phyloP scores from a whole-genome alignment of 768 basidiomycete species.

The Tubosaeta sp. region DNA sequence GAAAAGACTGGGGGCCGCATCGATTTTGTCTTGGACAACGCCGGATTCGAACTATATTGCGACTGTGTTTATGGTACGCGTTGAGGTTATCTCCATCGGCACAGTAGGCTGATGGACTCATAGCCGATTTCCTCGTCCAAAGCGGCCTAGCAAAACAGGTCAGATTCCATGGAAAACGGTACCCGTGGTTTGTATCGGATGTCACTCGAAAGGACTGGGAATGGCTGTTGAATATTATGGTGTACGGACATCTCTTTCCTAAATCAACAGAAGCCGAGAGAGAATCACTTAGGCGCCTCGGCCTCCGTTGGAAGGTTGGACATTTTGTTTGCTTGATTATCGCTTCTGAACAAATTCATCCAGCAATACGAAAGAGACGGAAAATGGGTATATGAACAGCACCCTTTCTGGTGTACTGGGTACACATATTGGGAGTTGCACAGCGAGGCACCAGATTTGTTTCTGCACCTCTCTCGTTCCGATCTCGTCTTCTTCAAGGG shows the following conservation, averaged over 20 bases:
- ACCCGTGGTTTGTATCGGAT: constrained; percentile 93
- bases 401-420: constrained; percentile 95
- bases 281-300: constrained; percentile 76
- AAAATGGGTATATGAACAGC: constrained; percentile 92
- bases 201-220: constrained; percentile 93
- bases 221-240: constrained; percentile 84
- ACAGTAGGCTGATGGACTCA: constrained; percentile 14
- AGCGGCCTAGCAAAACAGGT: constrained; percentile 80
- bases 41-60: constrained; percentile 80
- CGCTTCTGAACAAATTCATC: constrained; percentile 2
- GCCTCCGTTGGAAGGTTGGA: constrained; percentile 82
- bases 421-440: constrained; percentile 91
- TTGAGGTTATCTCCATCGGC: not conserved
- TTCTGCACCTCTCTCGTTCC: constrained; percentile 84
- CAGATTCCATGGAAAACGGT: constrained; percentile 93
- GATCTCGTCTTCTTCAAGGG: constrained; percentile 96
- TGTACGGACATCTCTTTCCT: constrained; percentile 90
- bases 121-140: constrained; percentile 92
- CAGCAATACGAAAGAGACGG: constrained; percentile 91
- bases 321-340: not conserved
- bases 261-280: constrained; percentile 75
- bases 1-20: constrained; percentile 70
- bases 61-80: constrained; percentile 78
- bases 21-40: constrained; percentile 83
- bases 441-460: constrained; percentile 82